Evolutionary conservation across 1,139 yeast species (phyloP).

Genomic region (Debaryomyces coudertii): DNA sequence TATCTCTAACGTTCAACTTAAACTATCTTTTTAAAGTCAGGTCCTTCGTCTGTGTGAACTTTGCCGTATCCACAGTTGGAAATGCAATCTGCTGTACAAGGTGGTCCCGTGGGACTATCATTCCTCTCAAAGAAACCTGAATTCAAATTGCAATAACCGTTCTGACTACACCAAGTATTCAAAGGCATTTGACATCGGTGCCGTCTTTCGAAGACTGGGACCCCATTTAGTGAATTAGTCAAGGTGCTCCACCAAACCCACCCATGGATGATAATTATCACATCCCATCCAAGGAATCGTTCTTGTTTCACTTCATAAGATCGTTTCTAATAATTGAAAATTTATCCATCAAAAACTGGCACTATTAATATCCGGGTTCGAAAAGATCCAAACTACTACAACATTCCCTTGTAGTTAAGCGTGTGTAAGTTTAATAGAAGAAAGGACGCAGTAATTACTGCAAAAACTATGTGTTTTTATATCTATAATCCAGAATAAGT

Average conservation of each 20-base stretch:
- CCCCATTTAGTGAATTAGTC: slow-evolving; percentile 23
- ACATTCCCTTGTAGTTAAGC: background rate
- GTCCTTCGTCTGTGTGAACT: slow-evolving; percentile 18
- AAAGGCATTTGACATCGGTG: slow-evolving; percentile 16
- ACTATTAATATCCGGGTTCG: too few species aligned
- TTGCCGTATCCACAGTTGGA: slow-evolving; percentile 23
- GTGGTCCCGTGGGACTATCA: slow-evolving; percentile 12
- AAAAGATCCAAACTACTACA: too few species aligned
- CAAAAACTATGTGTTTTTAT: background rate
- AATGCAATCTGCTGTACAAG: slow-evolving; percentile 19
- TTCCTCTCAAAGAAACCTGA: slow-evolving; percentile 17
- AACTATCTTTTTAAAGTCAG: slow-evolving; percentile 19
- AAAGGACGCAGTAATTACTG: slow-evolving; percentile 2
- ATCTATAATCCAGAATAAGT: background rate
- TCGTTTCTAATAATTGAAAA: slow-evolving; percentile 7
- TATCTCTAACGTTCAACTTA: slow-evolving; percentile 21
- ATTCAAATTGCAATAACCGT: slow-evolving; percentile 20
- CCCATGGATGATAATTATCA: slow-evolving; percentile 9
- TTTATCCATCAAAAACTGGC: slow-evolving; percentile 6
- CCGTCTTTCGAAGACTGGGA: slow-evolving; percentile 18
- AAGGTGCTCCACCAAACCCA: too few species aligned
- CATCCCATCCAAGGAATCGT: slow-evolving; percentile 24
- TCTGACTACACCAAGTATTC: slow-evolving; percentile 22
- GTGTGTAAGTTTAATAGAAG: background rate
- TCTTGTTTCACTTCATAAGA: slow-evolving; percentile 15